These are phyloP conservation scores for Aspergillus candidus DNA, from an alignment of 2,329 filamentous ascomycete genomes.

Conservation along the genomic window DNA sequence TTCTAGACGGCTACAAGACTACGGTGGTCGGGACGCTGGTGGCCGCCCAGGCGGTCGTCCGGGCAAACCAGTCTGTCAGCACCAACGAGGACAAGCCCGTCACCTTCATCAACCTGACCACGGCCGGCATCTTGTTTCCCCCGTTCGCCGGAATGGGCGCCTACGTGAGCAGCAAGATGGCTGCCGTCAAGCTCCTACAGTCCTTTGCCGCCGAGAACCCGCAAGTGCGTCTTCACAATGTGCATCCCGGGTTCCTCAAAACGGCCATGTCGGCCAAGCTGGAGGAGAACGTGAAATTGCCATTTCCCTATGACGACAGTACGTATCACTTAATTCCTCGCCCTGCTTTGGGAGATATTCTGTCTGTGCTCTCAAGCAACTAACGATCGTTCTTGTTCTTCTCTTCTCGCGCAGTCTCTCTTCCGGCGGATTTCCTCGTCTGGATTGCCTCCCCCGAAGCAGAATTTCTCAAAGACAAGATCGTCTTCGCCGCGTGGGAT, in stretches of 20 bases:
- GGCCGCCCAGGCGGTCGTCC: slow-evolving; percentile 6
- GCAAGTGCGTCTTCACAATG: slow-evolving; percentile 12
- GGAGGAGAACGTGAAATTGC: slow-evolving; percentile 7
- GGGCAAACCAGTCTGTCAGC: slow-evolving; percentile 3
- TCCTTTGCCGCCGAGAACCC: slow-evolving; percentile 11
- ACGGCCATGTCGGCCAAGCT: slow-evolving; percentile 16
- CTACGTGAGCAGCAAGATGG: slow-evolving; percentile 12
- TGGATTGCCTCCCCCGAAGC: slow-evolving; percentile 37
- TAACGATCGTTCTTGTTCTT: too few relatives aligned
- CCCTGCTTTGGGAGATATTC: too few relatives aligned
- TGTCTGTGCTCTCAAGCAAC: too few relatives aligned
- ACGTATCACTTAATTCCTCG: background rate
- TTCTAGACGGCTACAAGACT: slow-evolving; percentile 7
- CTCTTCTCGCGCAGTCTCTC: slow-evolving; percentile 11
- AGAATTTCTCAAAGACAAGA: slow-evolving; percentile 34
- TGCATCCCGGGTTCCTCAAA: slow-evolving; percentile 13
- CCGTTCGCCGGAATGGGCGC: slow-evolving; percentile 10
- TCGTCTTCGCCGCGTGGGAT: slow-evolving; percentile 36
- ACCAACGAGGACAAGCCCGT: slow-evolving; percentile 2
- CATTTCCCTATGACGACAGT: slow-evolving; percentile 9
- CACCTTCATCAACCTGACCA: slow-evolving; percentile 7
- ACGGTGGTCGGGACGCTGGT: slow-evolving; percentile 7
- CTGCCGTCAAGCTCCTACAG: slow-evolving; percentile 9
- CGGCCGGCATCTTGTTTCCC: slow-evolving; percentile 7
- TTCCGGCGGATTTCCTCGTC: slow-evolving; percentile 24